Percentiles rank a stretch among this genome's conserved stretches.
phyloP scores from a whole-genome alignment of 257 asterid genomes.

The Ilex aquifolium region DNA sequence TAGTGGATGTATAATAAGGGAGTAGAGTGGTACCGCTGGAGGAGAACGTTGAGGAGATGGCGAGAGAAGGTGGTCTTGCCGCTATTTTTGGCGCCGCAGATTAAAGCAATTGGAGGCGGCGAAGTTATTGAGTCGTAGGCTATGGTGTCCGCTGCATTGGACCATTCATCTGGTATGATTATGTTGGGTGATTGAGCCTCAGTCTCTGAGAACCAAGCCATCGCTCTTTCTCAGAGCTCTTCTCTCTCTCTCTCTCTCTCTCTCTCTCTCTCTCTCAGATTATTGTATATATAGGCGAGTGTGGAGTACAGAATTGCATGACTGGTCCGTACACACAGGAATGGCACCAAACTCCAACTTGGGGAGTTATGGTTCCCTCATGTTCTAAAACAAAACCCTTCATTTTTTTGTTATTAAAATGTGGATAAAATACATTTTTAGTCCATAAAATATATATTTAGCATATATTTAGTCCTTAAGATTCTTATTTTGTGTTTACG shows the following conservation, averaged over 20 bases:
- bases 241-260: not conserved
- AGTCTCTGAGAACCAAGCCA: conserved; percentile 17
- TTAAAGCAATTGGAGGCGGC: conserved; percentile 41
- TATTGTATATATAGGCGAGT: too few species aligned
- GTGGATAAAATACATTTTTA: too few species aligned
- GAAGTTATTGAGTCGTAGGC: conserved; percentile 31
- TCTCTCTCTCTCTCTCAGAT: too few species aligned
- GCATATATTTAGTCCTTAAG: too few species aligned
- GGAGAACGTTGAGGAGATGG: conserved; percentile 73
- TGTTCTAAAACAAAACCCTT: too few species aligned
- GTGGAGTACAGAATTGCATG: too few species aligned
- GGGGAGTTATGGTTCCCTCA: too few species aligned
- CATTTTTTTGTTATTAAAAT: too few species aligned
- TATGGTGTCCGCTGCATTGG: conserved; percentile 50
- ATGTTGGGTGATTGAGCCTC: conserved; percentile 40
- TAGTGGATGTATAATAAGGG: not conserved
- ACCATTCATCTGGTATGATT: conserved; percentile 66
- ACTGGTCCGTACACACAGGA: too few species aligned
- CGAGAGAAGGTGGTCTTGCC: conserved; percentile 91
- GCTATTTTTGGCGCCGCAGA: conserved; percentile 86
- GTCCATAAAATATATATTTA: too few species aligned
- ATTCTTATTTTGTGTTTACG: too few species aligned
- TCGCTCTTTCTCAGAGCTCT: not conserved
- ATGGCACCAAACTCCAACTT: too few species aligned
- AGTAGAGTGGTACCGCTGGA: conserved; percentile 39